phyloP scores from a whole-genome alignment of 805 yeast species.

The Yarrowia sp. region DNA sequence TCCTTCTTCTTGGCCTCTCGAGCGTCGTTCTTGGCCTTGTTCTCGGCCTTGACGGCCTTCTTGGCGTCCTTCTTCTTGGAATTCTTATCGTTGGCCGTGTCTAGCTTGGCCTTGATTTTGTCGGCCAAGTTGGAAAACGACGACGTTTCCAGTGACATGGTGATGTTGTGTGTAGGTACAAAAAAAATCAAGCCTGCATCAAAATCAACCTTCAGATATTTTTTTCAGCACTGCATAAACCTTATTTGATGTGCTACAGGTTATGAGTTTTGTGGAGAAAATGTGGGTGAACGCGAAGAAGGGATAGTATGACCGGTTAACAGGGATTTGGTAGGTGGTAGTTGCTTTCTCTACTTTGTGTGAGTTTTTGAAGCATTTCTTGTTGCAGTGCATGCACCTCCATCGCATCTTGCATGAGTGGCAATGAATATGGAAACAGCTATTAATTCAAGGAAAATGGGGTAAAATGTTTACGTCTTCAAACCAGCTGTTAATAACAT shows the following conservation, averaged over 20 bases:
- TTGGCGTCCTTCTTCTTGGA: constrained; percentile 18
- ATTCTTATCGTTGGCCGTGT: constrained; percentile 6
- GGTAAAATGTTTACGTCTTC: too few relatives aligned
- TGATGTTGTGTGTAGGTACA: background rate
- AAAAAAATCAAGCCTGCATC: background rate
- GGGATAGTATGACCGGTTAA: too few relatives aligned
- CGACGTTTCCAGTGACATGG: constrained; percentile 22
- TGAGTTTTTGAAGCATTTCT: too few relatives aligned
- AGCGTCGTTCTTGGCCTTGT: constrained; percentile 20
- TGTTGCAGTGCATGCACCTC: too few relatives aligned
- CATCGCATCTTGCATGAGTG: too few relatives aligned
- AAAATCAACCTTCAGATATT: background rate
- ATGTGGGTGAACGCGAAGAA: too few relatives aligned
- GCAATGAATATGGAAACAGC: too few relatives aligned
- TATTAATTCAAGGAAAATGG: too few relatives aligned
- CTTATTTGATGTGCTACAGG: background rate
- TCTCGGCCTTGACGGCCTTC: constrained; percentile 9
- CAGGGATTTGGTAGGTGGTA: too few relatives aligned
- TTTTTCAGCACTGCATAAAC: constrained; percentile 4
- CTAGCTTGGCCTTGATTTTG: constrained; percentile 26
- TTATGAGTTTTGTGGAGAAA: too few relatives aligned
- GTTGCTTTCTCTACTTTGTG: too few relatives aligned
- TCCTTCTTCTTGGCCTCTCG: constrained; percentile 23
- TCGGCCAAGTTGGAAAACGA: constrained; percentile 26
- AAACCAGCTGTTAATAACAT: too few relatives aligned